A percentile compares a stretch with the other conserved stretches of the same genome.
phyloP scores from a whole-genome alignment of 257 asterid genomes.

The Ajuga chamaepitys region DNA sequence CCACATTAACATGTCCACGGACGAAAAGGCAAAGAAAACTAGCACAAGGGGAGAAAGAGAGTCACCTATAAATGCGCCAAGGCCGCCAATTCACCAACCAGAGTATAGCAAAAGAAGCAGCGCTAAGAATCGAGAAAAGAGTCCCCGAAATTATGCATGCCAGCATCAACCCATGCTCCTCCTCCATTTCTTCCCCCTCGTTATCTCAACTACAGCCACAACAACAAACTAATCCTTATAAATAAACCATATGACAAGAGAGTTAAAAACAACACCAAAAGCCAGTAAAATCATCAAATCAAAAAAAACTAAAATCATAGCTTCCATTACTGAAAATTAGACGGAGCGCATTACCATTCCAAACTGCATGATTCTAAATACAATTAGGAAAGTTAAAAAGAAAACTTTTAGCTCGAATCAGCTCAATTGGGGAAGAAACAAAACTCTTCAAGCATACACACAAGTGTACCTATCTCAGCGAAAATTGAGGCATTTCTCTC shows the following conservation, averaged over 20 bases:
- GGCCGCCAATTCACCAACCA: constrained; percentile 99
- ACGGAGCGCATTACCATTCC: constrained; percentile 2
- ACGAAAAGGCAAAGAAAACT: background rate
- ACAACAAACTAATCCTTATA: background rate
- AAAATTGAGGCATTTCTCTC: constrained; percentile 31
- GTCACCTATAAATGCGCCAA: constrained; percentile 94
- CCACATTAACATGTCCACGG: background rate
- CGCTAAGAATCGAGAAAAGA: constrained; percentile 64
- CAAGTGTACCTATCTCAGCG: constrained; percentile 27
- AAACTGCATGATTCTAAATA: background rate
- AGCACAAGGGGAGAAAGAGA: background rate
- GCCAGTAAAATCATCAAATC: background rate
- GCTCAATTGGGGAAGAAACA: background rate
- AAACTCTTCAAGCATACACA: constrained; percentile 6
- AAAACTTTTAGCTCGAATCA: constrained; percentile 9
- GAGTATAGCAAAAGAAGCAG: constrained; percentile 80
- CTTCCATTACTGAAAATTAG: constrained; percentile 2
- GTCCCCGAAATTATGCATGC: constrained; percentile 86
- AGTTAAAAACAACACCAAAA: background rate
- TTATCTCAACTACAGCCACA: constrained; percentile 27
- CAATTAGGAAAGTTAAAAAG: constrained; percentile 10
- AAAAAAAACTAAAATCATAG: background rate
- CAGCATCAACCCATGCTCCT: constrained; percentile 62
- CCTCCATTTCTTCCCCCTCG: constrained; percentile 60
- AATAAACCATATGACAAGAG: no score